Evolutionary conservation across 768 basidiomycete genomes (phyloP), one percentile per base, ranked within the genome.

Genomic region (Boletus vinaceobasis): DNA sequence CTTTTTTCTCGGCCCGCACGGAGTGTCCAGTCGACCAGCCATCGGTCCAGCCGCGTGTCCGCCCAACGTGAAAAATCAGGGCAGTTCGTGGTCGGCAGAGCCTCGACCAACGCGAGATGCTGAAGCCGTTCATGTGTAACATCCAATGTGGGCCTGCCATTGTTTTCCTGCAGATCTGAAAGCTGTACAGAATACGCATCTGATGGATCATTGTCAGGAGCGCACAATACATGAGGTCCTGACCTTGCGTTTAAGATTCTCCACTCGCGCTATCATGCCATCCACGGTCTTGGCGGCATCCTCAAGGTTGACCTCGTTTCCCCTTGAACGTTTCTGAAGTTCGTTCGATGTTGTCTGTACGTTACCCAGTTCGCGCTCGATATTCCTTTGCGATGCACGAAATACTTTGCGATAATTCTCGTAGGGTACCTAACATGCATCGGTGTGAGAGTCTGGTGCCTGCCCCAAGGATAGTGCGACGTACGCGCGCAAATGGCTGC

Each of bases 1-100:
- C 92, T 87, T 61, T 82, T 78, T 60, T 86, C 83, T 63, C 87
- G 87, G 32, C 89, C 93, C 36, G 78, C 83, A 51, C 95, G 78
- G 43, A 98, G 75, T 35, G 87, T 82, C 88, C 96, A 96, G 67
- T 99, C 97, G 3, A 96, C 88, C 33, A 98, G 77, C 87, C 93
- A 96, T 58, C 94, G 76, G 65, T 93, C 88, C 13, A 98, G 74
- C 47, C 93, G 77, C 42, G 78, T 84, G 63, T 90, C 86, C 8
- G 87, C 84, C 91, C 91, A 96, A 32, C 84, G 78, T 21, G 77
- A 75, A 70, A 85, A 89, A 47, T 86, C 84, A 4, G 81, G 75
- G 48, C 78, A 76, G 47, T 70, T 79, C 5, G 80, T 66, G 53
- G 69, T 74, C 50, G 80, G 77, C 53, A 88, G 65, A 27, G 74